Base-by-base conservation (phyloP, 164 flowering plant species). In the Liquidambar formosana region DNA sequence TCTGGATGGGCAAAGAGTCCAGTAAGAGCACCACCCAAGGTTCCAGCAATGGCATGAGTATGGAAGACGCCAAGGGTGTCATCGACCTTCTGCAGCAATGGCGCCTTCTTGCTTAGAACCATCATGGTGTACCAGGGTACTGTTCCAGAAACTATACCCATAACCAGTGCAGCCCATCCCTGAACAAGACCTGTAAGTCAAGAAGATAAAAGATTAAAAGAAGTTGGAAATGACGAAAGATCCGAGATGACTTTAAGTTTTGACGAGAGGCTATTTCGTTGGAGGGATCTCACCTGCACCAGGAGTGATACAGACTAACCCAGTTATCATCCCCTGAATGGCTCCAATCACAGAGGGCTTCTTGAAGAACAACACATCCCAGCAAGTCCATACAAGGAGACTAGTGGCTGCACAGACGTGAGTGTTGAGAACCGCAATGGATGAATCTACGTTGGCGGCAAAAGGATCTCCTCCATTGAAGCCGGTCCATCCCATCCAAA, bases 61-160 rank as follows among this genome's bases (percentile, higher is more conserved):
- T 77, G 80, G 12, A 77, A 64, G 46, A 77, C 64, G 4, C 74
- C 71, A 1, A 73, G 70, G 3, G 77, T 69, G 43, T 73, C 80
- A 44, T 76, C 76, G 5, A 73, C 65, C 61, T 69, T 61, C 66
- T 61, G 73, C 44, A 77, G 71, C 12, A 73, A 54, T 16, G 5
- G 4, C n/a, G 43, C 23, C 63, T 63, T 56, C 65, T 44, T 79
- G 41, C 59, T 28, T 1, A 78, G 58, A 25, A 54, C 49, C 79
- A 76, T 76, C 82, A 79, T 79, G 67, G 79, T 75, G 74, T 68
- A 75, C 81, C 78, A 75, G 14, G 81, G 81, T 14, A 75, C 38
- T 1, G 28, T 69, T 4, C 77, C 77, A 8, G 77, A 56, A 8
- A 49, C 8, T 21, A 65, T 49, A 4, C 78, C 81, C 78, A 78